Base-by-base conservation (phyloP, 2,329 filamentous ascomycete species). In the Hypoxylon sp. region DNA sequence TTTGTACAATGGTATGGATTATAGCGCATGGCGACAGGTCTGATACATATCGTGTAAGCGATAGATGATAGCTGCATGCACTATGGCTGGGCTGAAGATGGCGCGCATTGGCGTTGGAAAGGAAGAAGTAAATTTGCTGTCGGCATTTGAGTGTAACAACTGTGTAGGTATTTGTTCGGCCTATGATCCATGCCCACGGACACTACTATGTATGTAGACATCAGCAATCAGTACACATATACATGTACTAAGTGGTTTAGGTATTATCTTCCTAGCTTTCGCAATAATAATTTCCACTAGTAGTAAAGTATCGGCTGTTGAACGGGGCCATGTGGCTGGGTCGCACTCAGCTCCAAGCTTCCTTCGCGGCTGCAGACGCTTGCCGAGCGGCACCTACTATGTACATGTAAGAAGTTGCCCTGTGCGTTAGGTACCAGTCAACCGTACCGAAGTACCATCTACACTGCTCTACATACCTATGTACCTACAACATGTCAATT, bases 291-390 rank as follows among this genome's bases (percentile, higher is more conserved):
- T 38, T 40, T 49, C 47, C 38, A 31, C 38, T 48, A 55, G 46
- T 43, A 55, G 49, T 17, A 48, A n/a, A 57, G 49, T 52, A 59
- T 59, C 53, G 49, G 56, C 56, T 59, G 56, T 59, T 56, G 23
- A 46, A 59, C 56, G 54, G 56, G 56, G 53, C 53, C 56, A 59
- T 59, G 56, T 57, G 56, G 56, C 50, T 57, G 49, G 53, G 56
- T 59, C 45, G 56, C 29, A 59, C 56, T 53, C 40, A 54, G 46
- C 49, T 54, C 49, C 53, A 56, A n/a, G 49, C 53, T 53, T 52
- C 51, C 50, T 52, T 54, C 50, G 53, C 53, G 50, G 52, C 45
- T 57, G 53, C 52, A 56, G 52, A 54, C 31, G 52, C 52, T 59
- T 59, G 49, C 46, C 52, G 49, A 45, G 46, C 46, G 49, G 37